These are phyloP conservation scores for Plectosphaerella sp. DNA, from an alignment of 2,329 filamentous ascomycete genomes.

Conservation along the genomic window DNA sequence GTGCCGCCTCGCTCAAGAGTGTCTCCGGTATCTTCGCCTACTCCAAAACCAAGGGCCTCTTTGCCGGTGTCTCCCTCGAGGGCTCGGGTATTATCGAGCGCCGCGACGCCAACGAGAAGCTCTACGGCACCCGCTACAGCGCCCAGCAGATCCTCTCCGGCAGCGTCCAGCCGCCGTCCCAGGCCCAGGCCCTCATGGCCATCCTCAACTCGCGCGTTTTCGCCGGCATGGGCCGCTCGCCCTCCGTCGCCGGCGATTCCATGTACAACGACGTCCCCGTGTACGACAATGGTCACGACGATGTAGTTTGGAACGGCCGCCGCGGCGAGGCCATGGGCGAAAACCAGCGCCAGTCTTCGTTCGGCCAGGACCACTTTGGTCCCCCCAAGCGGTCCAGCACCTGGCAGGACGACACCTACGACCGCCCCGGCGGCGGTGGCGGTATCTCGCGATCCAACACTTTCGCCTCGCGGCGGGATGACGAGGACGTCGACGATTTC, in stretches of 20 bases:
- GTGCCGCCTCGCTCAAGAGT: slow-evolving; percentile 83
- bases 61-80: slow-evolving; percentile 91
- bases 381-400: slow-evolving; percentile 60
- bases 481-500: slow-evolving; percentile 45
- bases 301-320: slow-evolving; percentile 77
- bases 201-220: slow-evolving; percentile 85
- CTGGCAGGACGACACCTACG: slow-evolving; percentile 74
- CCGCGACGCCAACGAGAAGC: slow-evolving; percentile 93
- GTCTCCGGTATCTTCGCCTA: slow-evolving; percentile 94
- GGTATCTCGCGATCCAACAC: slow-evolving; percentile 47
- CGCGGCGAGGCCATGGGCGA: slow-evolving; percentile 68
- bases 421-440: slow-evolving; percentile 44
- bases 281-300: slow-evolving; percentile 79
- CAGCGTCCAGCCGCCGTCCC: slow-evolving; percentile 69
- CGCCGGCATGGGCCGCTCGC: slow-evolving; percentile 52
- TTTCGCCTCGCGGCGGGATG: slow-evolving; percentile 35
- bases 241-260: slow-evolving; percentile 42
- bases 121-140: slow-evolving; percentile 80
- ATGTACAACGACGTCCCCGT: slow-evolving; percentile 95
- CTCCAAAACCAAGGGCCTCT: slow-evolving; percentile 95
- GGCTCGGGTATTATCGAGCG: slow-evolving; percentile 91
- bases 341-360: slow-evolving; percentile 38
- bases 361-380: slow-evolving; percentile 45
- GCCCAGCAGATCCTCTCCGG: slow-evolving; percentile 80
- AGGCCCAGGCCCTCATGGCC: slow-evolving; percentile 78